Percentiles rank a stretch among this genome's conserved stretches.
phyloP scores from a whole-genome alignment of 1,284 basidiomycete species.

The Mycena sp. region DNA sequence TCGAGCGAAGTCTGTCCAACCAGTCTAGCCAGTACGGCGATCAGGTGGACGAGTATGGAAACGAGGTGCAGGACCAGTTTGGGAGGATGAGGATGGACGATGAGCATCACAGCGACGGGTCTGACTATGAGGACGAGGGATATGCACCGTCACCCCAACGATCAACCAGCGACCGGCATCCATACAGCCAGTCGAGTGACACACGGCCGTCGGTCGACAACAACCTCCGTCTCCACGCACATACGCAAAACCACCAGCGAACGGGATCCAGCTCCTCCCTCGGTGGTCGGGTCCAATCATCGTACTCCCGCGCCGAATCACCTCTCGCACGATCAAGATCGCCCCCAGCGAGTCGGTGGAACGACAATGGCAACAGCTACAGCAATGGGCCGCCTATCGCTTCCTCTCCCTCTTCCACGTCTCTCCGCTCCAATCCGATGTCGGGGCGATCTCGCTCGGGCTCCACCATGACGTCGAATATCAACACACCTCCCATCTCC shows the following conservation, averaged over 20 bases:
- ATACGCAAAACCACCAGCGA: constrained; percentile 58
- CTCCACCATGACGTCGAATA: constrained; percentile 45
- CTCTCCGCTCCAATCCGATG: constrained; percentile 20
- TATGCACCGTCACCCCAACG: constrained; percentile 55
- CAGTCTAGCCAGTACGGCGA: constrained; percentile 36
- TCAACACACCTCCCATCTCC: constrained; percentile 77
- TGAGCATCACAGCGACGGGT: constrained; percentile 49
- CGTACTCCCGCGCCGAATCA: constrained; percentile 23
- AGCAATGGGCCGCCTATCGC: constrained; percentile 49
- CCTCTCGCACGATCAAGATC: constrained; percentile 23
- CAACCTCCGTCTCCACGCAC: constrained; percentile 48
- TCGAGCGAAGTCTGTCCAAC: constrained; percentile 42
- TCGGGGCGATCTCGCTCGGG: constrained; percentile 42
- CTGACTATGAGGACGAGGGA: constrained; percentile 70
- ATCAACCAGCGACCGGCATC: constrained; percentile 44
- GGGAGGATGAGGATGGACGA: constrained; percentile 58
- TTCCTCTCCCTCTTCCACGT: constrained; percentile 24
- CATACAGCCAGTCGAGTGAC: constrained; percentile 35
- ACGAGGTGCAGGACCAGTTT: constrained; percentile 57
- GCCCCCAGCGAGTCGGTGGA: constrained; percentile 31
- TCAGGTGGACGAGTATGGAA: constrained; percentile 37
- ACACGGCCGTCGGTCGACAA: constrained; percentile 36
- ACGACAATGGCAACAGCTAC: constrained; percentile 57
- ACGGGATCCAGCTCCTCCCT: constrained; percentile 57
- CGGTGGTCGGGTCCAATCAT: constrained; percentile 15